A percentile compares a stretch with the other conserved stretches of the same genome.
phyloP scores from a whole-genome alignment of 2,329 filamentous ascomycete species.

The Aureobasidium sp. region DNA sequence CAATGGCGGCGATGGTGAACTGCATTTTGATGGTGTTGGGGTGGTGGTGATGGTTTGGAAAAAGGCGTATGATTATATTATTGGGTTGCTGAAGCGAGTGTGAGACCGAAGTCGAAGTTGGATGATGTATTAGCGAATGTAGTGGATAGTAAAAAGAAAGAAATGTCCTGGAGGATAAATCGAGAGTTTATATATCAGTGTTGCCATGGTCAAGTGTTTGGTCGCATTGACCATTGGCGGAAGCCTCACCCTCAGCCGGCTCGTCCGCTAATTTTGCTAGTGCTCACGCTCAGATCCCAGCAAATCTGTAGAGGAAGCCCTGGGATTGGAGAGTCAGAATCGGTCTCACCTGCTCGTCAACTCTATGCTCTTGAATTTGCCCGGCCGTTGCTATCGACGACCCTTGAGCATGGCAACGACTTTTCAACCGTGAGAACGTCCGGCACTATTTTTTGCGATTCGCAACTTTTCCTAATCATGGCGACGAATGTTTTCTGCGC shows the following conservation, averaged over 20 bases:
- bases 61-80: slow-evolving; percentile 14
- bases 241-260: slow-evolving; percentile 1
- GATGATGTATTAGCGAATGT: slow-evolving; percentile 15
- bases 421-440: slow-evolving; percentile 5
- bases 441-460: not conserved
- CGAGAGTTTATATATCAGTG: slow-evolving; percentile 5
- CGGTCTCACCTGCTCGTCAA: not conserved
- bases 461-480: not conserved
- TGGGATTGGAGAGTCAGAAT: not conserved
- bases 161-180: not conserved
- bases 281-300: slow-evolving; percentile 5
- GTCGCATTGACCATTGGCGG: slow-evolving; percentile 3
- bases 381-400: slow-evolving; percentile 7
- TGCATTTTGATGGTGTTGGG: slow-evolving; percentile 39
- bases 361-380: not conserved
- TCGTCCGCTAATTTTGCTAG: slow-evolving; percentile 11
- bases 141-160: slow-evolving; percentile 7
- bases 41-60: slow-evolving; percentile 3
- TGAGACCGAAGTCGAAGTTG: slow-evolving; percentile 16
- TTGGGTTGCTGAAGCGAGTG: slow-evolving; percentile 14
- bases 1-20: slow-evolving; percentile 35
- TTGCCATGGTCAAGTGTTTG: slow-evolving; percentile 7
- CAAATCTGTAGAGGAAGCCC: slow-evolving; percentile 4
- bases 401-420: not conserved
- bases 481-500: not conserved